Percentiles rank a stretch among this genome's conserved stretches.
These are phyloP conservation scores for Sarocladiaceae sp. DNA, from an alignment of 2,329 filamentous ascomycete genomes.

Conservation along the genomic window DNA sequence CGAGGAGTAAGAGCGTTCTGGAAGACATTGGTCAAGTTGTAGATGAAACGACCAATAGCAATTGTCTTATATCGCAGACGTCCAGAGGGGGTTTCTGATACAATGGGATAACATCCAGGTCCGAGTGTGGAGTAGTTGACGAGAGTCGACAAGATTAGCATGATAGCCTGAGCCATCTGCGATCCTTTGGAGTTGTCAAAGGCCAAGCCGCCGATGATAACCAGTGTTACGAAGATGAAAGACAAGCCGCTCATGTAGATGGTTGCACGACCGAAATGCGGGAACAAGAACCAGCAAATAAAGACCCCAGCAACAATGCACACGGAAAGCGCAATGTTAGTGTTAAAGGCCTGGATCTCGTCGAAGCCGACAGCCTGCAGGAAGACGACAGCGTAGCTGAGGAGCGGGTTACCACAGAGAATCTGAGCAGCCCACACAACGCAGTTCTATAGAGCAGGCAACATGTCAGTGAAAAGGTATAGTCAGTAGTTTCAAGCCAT, in stretches of 20 bases:
- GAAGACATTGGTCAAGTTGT: slow-evolving; percentile 33
- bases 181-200: slow-evolving; percentile 18
- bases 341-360: slow-evolving; percentile 34
- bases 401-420: slow-evolving; percentile 39
- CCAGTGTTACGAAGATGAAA: slow-evolving; percentile 31
- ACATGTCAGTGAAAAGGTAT: too few relatives aligned
- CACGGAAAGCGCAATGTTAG: slow-evolving; percentile 40
- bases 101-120: slow-evolving; percentile 36
- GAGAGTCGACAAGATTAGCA: slow-evolving; percentile 32
- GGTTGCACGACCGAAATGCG: slow-evolving; percentile 29
- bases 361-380: slow-evolving; percentile 43
- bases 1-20: slow-evolving; percentile 30
- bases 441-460: too few relatives aligned
- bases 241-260: slow-evolving; percentile 36
- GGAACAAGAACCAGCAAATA: slow-evolving; percentile 31
- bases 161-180: slow-evolving; percentile 23
- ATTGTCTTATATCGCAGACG: slow-evolving; percentile 38
- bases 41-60: slow-evolving; percentile 33
- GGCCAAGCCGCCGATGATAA: slow-evolving; percentile 33
- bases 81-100: slow-evolving; percentile 35
- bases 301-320: slow-evolving; percentile 35
- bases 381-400: slow-evolving; percentile 45
- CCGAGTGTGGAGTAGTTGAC: slow-evolving; percentile 39
- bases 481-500: slow-evolving; percentile 38
- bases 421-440: slow-evolving; percentile 24